Evolutionary conservation across 345 rosid genomes (phyloP).

Genomic region (Nephelium lappaceum): DNA sequence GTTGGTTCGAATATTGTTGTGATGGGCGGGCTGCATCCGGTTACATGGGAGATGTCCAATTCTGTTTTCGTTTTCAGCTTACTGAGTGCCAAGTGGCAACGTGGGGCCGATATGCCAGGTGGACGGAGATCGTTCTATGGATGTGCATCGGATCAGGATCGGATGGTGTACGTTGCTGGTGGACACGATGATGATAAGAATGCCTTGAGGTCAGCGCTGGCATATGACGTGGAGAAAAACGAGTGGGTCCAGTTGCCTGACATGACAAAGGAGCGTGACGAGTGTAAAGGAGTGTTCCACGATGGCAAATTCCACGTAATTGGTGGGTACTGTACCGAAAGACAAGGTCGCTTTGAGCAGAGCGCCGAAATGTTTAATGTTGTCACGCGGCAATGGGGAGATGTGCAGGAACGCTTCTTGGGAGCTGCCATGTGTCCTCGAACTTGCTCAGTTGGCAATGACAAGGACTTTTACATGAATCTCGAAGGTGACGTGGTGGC

Average conservation of each 20-base stretch:
- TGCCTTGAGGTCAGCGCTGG: slow-evolving; percentile 61
- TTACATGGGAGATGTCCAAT: slow-evolving; percentile 53
- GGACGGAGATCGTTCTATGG: slow-evolving; percentile 61
- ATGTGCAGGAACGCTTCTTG: slow-evolving; percentile 34
- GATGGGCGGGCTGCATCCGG: slow-evolving; percentile 79
- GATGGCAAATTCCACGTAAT: slow-evolving; percentile 68
- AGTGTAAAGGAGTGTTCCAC: slow-evolving; percentile 65
- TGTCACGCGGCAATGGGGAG: slow-evolving; percentile 51
- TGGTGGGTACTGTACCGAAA: slow-evolving; percentile 75
- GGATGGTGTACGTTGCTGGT: slow-evolving; percentile 69
- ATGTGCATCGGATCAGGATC: slow-evolving; percentile 58
- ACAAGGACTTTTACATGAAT: slow-evolving; percentile 43
- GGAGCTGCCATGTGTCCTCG: slow-evolving; percentile 34
- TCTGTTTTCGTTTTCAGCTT: slow-evolving; percentile 61
- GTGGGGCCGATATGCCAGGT: slow-evolving; percentile 72
- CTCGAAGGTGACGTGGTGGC: slow-evolving; percentile 41
- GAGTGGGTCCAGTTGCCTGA: slow-evolving; percentile 63
- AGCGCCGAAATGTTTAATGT: slow-evolving; percentile 52
- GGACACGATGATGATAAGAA: slow-evolving; percentile 74
- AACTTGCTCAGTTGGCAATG: slow-evolving; percentile 33
- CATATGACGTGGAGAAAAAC: slow-evolving; percentile 61
- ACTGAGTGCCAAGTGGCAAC: slow-evolving; percentile 59
- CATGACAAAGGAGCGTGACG: slow-evolving; percentile 77
- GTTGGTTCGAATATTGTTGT: slow-evolving; percentile 69
- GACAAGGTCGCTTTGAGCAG: slow-evolving; percentile 66